Conservation (phyloP, 1,139 yeast genomes). For the Debaryomycetaceae sp. region DNA sequence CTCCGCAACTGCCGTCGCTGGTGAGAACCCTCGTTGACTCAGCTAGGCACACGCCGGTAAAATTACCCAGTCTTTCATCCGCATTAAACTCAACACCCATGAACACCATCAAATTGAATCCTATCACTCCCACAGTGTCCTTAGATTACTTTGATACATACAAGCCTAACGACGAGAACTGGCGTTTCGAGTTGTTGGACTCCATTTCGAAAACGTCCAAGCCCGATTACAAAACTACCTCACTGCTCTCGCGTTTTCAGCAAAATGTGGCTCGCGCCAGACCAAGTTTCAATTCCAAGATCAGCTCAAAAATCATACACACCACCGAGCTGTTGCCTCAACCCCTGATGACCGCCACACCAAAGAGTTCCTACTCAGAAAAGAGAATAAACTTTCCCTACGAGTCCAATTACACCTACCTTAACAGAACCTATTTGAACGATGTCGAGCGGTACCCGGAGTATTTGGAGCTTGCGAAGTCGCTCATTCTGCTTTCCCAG, state of each 20-base stretch:
- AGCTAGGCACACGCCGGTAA: too few relatives aligned
- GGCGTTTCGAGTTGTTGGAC: constrained; percentile 42
- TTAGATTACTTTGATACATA: constrained; percentile 46
- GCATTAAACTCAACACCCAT: constrained; percentile 29
- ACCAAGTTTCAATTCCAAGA: constrained; percentile 40
- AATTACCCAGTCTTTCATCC: constrained; percentile 42
- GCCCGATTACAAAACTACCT: too few relatives aligned
- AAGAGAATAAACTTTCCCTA: constrained; percentile 50
- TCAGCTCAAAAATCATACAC: constrained; percentile 29
- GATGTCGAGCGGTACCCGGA: constrained; percentile 47
- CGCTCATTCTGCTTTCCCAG: constrained; percentile 35
- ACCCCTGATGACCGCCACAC: too few relatives aligned
- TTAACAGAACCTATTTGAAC: constrained; percentile 40
- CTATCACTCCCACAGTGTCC: constrained; percentile 42
- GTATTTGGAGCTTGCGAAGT: constrained; percentile 44
- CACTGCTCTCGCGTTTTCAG: too few relatives aligned
- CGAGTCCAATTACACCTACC: constrained; percentile 51
- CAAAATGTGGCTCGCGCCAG: constrained; percentile 16
- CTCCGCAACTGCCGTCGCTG: background rate
- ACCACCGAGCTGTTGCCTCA: too few relatives aligned
- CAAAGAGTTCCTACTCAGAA: constrained; percentile 18
- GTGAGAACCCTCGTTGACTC: background rate
- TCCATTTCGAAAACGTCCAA: constrained; percentile 30
- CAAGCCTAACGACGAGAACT: constrained; percentile 45
- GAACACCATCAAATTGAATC: constrained; percentile 25